These are phyloP conservation scores for Candida sithepensis DNA, from an alignment of 805 yeast genomes.

Conservation along the genomic window DNA sequence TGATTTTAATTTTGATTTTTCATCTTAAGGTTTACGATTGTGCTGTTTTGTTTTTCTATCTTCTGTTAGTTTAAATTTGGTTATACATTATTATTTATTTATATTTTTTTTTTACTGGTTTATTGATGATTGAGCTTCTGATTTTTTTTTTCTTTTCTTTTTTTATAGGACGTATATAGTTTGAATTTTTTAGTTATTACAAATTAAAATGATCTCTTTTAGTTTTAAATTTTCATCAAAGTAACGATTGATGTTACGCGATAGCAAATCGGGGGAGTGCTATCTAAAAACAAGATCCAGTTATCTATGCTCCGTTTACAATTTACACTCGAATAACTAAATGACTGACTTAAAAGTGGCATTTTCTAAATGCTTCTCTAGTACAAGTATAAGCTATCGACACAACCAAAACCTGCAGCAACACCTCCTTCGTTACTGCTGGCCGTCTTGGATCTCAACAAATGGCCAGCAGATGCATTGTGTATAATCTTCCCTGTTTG, in stretches of 20 bases:
- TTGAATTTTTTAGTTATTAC: neutral
- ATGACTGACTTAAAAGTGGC: too few relatives aligned
- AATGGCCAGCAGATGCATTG: constrained; percentile 78
- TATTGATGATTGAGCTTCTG: too few relatives aligned
- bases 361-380: constrained; percentile 13
- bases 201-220: too few relatives aligned
- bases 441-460: constrained; percentile 83
- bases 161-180: neutral
- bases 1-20: too few relatives aligned
- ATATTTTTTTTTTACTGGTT: too few relatives aligned
- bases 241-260: too few relatives aligned
- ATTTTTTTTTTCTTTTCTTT: neutral
- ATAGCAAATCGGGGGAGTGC: too few relatives aligned
- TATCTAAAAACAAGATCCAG: too few relatives aligned
- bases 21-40: too few relatives aligned
- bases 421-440: constrained; percentile 96
- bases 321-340: too few relatives aligned
- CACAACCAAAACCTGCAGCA: constrained; percentile 98
- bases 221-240: too few relatives aligned
- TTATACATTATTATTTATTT: neutral
- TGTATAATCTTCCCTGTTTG: constrained; percentile 47
- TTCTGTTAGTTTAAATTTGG: neutral
- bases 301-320: too few relatives aligned
- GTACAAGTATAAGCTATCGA: constrained; percentile 72
- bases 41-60: constrained; percentile 3